Percentiles rank a stretch among this genome's conserved stretches.
Conservation (phyloP, 371 early-diverging fungal species). For the Mortierella sp. region DNA sequence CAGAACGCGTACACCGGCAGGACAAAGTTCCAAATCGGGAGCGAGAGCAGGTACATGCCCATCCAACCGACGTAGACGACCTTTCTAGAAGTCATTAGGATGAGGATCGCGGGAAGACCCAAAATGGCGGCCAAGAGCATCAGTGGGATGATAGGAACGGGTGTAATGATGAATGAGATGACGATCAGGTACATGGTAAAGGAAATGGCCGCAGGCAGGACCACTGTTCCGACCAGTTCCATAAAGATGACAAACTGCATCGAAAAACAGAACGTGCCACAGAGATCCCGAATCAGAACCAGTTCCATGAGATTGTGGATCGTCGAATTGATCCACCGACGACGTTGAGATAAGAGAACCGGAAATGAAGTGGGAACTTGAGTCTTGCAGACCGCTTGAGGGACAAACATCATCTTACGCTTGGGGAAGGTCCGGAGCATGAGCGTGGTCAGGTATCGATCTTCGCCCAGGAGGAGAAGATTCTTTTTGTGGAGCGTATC, state of each 20-base stretch:
- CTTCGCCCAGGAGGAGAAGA: constrained; percentile 98
- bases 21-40: constrained; percentile 97
- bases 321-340: constrained; percentile 99
- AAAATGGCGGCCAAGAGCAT: constrained; percentile 81
- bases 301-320: constrained; percentile 97
- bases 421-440: constrained; percentile 97
- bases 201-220: constrained; percentile 93
- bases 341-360: constrained; percentile 94
- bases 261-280: constrained; percentile 97
- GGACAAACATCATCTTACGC: constrained; percentile 95
- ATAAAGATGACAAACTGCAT: constrained; percentile 98
- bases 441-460: constrained; percentile 98
- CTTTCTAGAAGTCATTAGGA: constrained; percentile 88
- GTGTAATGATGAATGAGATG: constrained; percentile 62
- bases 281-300: constrained; percentile 90
- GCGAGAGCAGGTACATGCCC: constrained; percentile 89
- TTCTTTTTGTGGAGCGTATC: constrained; percentile 99
- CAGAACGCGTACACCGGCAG: constrained; percentile 98
- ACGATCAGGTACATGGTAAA: constrained; percentile 65
- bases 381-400: constrained; percentile 94
- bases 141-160: constrained; percentile 75
- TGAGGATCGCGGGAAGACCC: constrained; percentile 91
- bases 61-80: constrained; percentile 96
- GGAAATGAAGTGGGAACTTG: constrained; percentile 92
- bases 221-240: constrained; percentile 96